Base-by-base conservation (phyloP, 2,329 filamentous ascomycete genomes). In the Achaetomium macrosporum region DNA sequence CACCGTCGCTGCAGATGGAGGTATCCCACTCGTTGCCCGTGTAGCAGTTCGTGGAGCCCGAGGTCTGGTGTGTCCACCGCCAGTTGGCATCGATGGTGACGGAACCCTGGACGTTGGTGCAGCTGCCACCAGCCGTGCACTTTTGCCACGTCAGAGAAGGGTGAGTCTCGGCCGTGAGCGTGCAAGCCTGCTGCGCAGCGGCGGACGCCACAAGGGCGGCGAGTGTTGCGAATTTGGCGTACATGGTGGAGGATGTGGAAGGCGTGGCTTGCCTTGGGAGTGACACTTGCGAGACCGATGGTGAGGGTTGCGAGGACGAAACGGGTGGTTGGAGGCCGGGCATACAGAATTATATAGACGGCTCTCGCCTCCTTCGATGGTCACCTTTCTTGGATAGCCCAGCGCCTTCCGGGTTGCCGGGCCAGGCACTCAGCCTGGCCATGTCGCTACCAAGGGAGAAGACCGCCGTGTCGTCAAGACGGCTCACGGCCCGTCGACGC, bases 11-110 rank as follows among this genome's bases (percentile, higher is more conserved):
- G 60, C 75, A 72, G 60, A 71, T 56, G 48, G 64, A 60, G 2
- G 66, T 69, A 57, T 77, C 73, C 66, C 75, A 74, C 44, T 63
- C 62, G 66, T 80, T 81, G 46, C 76, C 78, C 5, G 68, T 73
- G 67, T 81, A 82, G 71, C 78, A 82, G 70, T 83, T 83, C 60
- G 71, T 76, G 57, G 66, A 70, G 48, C 72, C 69, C 5, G 64
- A 59, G 47, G 68, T 65, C 16, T 65, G 64, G 66, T 83, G 79
- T 54, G 79, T 70, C 81, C 81, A 83, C 55, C 81, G 76, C 79
- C 79, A 83, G 70, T 83, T 83, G 61, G 79, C 66, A 57, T 84
- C 81, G 60, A 84, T 67, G 49, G 77, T 77, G 41, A 84, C 71
- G 35, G 73, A 75, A 40, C 75, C 78, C 39, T 64, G 60, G 59